Evolutionary conservation across 2,329 filamentous ascomycete species (phyloP), one percentile per base, ranked within the genome.

Genomic region (Aspergillus quadricinctus): DNA sequence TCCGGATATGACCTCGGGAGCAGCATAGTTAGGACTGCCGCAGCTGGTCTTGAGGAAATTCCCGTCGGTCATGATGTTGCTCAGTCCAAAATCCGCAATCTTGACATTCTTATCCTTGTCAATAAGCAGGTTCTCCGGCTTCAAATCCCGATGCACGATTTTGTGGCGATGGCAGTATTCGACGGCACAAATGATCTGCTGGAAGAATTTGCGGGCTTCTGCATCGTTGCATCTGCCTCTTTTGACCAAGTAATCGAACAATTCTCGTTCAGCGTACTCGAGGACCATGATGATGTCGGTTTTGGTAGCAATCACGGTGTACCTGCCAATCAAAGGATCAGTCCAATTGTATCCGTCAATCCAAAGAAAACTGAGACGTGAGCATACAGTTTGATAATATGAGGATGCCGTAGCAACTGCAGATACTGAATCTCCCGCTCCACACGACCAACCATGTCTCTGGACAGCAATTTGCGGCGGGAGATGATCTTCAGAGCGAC

Each of bases 31-130:
- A 45, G 94, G 94, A 70, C 93, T 97, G 53, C 94, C 94, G 69
- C 94, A 99, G 72, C 92, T 97, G 1, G 94, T 99, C 78, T 97
- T 97, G 68, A 99, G 84, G 72, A 99, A 99, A 73, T 99, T 99
- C 27, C 94, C 94, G 72, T 99, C 94, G 0, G 94, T 97, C 94
- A 99, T 99, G 77, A 99, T 99, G 72, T 99, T 99, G 79, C 93
- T 97, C 56, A 99, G 81, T 56, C 94, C 94, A 66, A 99, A 99
- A 76, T 99, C 94, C 67, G 94, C 94, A 77, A 99, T 99, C 80
- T 99, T 99, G 76, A 99, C 93, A 68, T 99, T 97, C 70, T 96
- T 88, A 57, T 95, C 88, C 63, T 95, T 90, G 76, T 99, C 94
- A 52, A 99, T 86, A 46, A 99, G 83, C 50, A 99, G 78, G 71